phyloP scores from a whole-genome alignment of 73 alveolate species.

The Paramecium tetraurelia region DNA sequence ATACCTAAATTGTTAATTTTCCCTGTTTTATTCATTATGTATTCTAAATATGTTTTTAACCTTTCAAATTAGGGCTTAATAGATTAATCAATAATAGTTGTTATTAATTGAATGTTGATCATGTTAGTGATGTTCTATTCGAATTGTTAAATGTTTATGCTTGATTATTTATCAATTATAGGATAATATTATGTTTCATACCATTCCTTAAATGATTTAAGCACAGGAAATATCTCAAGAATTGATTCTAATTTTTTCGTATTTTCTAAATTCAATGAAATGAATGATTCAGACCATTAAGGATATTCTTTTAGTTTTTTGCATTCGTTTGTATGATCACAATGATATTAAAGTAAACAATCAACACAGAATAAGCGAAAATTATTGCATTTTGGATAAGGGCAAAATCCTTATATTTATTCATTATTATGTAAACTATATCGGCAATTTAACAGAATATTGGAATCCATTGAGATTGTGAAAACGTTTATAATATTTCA shows the following conservation, averaged over 20 bases:
- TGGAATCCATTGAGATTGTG: background rate
- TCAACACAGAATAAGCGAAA: background rate
- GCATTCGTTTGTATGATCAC: background rate
- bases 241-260: background rate
- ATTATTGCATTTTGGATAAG: background rate
- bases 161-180: background rate
- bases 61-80: background rate
- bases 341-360: background rate
- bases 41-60: background rate
- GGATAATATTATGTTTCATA: background rate
- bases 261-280: background rate
- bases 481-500: too few species aligned
- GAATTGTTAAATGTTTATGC: background rate
- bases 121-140: background rate
- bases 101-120: background rate
- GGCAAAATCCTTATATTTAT: background rate
- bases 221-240: background rate
- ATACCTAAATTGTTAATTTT: background rate
- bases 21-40: background rate
- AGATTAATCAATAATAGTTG: background rate
- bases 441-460: background rate
- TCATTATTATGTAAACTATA: background rate
- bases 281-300: background rate
- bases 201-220: background rate
- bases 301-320: background rate